These are phyloP conservation scores for Barnettozyma populi DNA, from an alignment of 805 yeast genomes.

Conservation along the genomic window DNA sequence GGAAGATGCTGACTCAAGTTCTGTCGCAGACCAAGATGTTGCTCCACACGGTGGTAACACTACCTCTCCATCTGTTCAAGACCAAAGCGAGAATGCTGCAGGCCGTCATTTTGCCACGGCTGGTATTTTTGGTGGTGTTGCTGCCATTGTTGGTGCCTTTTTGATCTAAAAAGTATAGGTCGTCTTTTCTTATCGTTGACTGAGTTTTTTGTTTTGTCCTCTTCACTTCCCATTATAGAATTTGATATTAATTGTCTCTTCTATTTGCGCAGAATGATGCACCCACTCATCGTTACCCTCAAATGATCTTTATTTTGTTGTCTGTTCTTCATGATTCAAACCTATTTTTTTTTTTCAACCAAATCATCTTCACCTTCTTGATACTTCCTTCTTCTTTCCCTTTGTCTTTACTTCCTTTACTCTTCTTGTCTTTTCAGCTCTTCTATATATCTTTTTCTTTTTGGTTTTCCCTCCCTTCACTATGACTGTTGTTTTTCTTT, in stretches of 20 bases:
- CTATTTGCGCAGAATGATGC: neutral
- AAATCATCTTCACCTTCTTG: neutral
- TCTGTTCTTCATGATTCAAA: neutral
- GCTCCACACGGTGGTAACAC: constrained; percentile 5
- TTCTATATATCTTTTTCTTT: neutral
- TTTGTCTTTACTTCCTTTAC: too few species aligned
- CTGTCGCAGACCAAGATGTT: constrained; percentile 21
- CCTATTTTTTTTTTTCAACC: neutral
- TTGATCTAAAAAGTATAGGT: constrained; percentile 6
- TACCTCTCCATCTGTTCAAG: constrained; percentile 32
- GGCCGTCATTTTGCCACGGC: neutral
- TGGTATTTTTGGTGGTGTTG: constrained; percentile 6
- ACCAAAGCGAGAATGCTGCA: constrained; percentile 19
- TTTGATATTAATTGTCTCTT: neutral
- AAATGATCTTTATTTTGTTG: neutral
- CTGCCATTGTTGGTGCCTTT: constrained; percentile 10
- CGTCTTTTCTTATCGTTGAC: neutral
- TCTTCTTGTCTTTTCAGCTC: too few species aligned
- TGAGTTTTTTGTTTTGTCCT: neutral
- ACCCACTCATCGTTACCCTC: neutral
- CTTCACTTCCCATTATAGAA: neutral
- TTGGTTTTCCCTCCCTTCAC: neutral
- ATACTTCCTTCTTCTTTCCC: too few species aligned
- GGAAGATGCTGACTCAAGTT: constrained; percentile 26
- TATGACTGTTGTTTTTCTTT: too few species aligned